Conservation (phyloP, 176 grass and related monocot species). For the Cocos nucifera region DNA sequence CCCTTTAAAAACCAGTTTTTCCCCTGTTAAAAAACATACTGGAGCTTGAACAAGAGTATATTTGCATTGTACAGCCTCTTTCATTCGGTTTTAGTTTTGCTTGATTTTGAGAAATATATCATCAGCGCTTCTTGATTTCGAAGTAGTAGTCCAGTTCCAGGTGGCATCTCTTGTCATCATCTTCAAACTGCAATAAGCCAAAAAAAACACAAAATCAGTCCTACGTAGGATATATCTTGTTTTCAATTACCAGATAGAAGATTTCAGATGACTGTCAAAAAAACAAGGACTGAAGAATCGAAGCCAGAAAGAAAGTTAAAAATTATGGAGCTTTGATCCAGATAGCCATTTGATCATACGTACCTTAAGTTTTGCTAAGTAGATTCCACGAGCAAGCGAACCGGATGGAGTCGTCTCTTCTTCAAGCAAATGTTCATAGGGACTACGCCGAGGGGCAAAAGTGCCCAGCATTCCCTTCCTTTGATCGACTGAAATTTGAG, state of each 20-base stretch:
- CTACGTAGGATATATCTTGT: too few species aligned
- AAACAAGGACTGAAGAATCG: neutral
- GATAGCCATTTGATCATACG: too few species aligned
- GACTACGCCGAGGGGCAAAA: slow-evolving; percentile 29
- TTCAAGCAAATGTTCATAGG: slow-evolving; percentile 35
- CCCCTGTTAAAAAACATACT: too few species aligned
- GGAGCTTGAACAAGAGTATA: too few species aligned
- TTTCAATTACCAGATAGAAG: too few species aligned
- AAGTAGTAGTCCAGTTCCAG: slow-evolving; percentile 37
- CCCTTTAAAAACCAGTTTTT: too few species aligned
- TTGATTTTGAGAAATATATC: neutral
- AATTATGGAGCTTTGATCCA: neutral
- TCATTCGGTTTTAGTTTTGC: too few species aligned
- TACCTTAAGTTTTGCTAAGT: slow-evolving; percentile 40
- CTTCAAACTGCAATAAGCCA: slow-evolving; percentile 28
- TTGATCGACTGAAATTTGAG: slow-evolving; percentile 32
- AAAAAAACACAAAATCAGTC: neutral
- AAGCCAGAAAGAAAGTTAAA: neutral
- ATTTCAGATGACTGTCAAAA: neutral
- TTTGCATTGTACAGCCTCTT: too few species aligned
- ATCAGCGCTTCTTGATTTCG: slow-evolving; percentile 37
- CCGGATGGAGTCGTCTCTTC: slow-evolving; percentile 44
- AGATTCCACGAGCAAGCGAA: slow-evolving; percentile 29
- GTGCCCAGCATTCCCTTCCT: slow-evolving; percentile 38
- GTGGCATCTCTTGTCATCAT: slow-evolving; percentile 40